phyloP scores from a whole-genome alignment of 768 basidiomycete species.

The Sarcomyxa edulis region DNA sequence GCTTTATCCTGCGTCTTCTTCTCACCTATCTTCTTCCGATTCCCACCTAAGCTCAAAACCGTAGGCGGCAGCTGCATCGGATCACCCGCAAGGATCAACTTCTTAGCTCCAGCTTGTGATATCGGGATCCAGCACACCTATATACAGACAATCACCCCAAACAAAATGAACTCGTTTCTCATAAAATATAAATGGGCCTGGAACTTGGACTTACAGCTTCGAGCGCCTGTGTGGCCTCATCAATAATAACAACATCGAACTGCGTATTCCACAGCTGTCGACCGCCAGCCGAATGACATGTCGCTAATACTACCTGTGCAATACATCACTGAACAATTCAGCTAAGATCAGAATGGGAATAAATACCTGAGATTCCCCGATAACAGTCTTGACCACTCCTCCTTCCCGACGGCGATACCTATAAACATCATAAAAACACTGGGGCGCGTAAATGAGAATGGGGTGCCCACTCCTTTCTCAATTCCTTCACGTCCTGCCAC shows the following conservation, averaged over 20 bases:
- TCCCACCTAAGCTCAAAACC: conserved; percentile 52
- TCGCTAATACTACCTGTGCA: conserved; percentile 78
- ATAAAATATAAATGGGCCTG: too few relatives aligned
- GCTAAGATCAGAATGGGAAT: not conserved
- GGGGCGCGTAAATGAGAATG: conserved; percentile 3
- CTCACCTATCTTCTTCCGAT: not conserved
- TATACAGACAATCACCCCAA: not conserved
- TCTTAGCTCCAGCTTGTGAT: conserved; percentile 56
- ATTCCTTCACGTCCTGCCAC: conserved; percentile 82
- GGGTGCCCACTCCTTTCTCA: conserved; percentile 82
- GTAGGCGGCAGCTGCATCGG: conserved; percentile 96
- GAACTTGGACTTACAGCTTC: conserved; percentile 64
- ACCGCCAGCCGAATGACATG: conserved; percentile 91
- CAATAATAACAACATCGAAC: conserved; percentile 94
- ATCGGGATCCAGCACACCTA: conserved; percentile 96
- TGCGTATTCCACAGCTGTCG: conserved; percentile 67
- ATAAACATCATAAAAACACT: not conserved
- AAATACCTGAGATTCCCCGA: conserved; percentile 69
- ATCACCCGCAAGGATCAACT: conserved; percentile 88
- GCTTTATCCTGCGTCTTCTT: conserved; percentile 7
- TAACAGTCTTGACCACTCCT: conserved; percentile 75
- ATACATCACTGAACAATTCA: not conserved
- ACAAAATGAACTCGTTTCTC: not conserved
- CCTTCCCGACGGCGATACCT: conserved; percentile 90
- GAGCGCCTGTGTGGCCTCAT: conserved; percentile 95